Evolutionary conservation across 306 rosid species (phyloP).

Genomic region (Acacia acuminata): DNA sequence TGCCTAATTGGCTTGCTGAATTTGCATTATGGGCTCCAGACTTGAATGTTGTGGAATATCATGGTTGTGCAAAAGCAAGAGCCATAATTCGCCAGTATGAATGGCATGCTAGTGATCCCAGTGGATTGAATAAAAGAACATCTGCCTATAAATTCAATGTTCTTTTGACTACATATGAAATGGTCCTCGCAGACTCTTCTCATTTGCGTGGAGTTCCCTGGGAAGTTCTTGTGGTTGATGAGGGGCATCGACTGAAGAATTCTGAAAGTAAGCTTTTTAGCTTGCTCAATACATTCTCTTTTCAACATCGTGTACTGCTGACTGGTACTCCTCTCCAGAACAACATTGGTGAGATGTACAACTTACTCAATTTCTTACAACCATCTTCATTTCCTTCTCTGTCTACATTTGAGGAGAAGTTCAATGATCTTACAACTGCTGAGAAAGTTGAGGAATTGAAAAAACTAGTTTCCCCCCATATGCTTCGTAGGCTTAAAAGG

Average conservation of each 20-base stretch:
- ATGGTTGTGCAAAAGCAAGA: conserved; percentile 98
- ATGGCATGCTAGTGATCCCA: conserved; percentile 87
- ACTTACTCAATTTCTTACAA: conserved; percentile 97
- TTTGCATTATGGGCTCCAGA: conserved; percentile 92
- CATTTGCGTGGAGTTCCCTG: conserved; percentile 97
- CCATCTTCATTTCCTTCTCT: conserved; percentile 98
- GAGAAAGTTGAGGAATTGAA: conserved; percentile 97
- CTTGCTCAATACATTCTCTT: conserved; percentile 89
- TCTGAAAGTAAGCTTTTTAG: conserved; percentile 98
- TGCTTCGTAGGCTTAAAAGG: conserved; percentile 98
- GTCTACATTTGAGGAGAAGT: conserved; percentile 88
- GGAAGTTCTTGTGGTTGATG: conserved; percentile 99
- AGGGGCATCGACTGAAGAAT: conserved; percentile 97
- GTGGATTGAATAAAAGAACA: conserved; percentile 64
- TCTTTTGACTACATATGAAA: conserved; percentile 93
- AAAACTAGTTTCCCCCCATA: conserved; percentile 98
- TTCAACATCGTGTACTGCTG: conserved; percentile 95
- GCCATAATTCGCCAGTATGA: conserved; percentile 89
- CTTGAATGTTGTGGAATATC: conserved; percentile 96
- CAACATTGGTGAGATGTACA: conserved; percentile 99
- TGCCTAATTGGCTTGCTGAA: conserved; percentile 99
- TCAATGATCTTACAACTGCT: conserved; percentile 92
- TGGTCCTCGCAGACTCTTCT: conserved; percentile 96
- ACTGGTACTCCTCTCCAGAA: conserved; percentile 99
- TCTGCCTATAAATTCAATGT: conserved; percentile 86